Evolutionary conservation across 2,329 filamentous ascomycete genomes (phyloP).

Genomic region (Macrophomina phaseolina): DNA sequence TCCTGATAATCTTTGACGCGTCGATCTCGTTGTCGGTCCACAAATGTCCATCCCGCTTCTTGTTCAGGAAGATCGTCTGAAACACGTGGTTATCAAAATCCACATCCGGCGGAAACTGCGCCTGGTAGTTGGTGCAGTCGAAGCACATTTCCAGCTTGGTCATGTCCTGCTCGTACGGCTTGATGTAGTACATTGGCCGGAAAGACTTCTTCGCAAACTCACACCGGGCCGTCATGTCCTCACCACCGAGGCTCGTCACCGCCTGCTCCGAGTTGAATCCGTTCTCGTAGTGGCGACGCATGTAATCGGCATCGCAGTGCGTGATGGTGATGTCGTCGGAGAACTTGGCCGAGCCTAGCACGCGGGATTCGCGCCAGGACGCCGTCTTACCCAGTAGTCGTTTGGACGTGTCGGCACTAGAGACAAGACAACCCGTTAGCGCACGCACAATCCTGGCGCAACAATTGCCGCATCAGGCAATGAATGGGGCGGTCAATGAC

Average conservation of each 20-base stretch:
- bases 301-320: slow-evolving; percentile 69
- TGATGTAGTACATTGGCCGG: slow-evolving; percentile 70
- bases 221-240: slow-evolving; percentile 51
- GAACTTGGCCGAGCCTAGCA: slow-evolving; percentile 74
- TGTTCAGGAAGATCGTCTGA: slow-evolving; percentile 72
- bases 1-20: slow-evolving; percentile 64
- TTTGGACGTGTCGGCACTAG: slow-evolving; percentile 60
- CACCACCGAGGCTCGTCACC: slow-evolving; percentile 48
- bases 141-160: slow-evolving; percentile 68
- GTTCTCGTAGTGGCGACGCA: slow-evolving; percentile 72
- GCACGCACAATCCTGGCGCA: background rate
- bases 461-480: background rate
- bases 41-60: slow-evolving; percentile 57
- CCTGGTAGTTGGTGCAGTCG: slow-evolving; percentile 77
- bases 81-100: slow-evolving; percentile 69
- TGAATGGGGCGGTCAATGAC: slow-evolving; percentile 30
- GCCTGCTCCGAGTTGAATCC: slow-evolving; percentile 58
- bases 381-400: slow-evolving; percentile 64
- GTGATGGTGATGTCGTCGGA: slow-evolving; percentile 75
- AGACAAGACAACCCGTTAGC: background rate
- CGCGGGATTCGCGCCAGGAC: slow-evolving; percentile 65
- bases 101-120: slow-evolving; percentile 66
- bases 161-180: slow-evolving; percentile 62
- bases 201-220: slow-evolving; percentile 58
- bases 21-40: slow-evolving; percentile 68